Evolutionary conservation across 257 asterid genomes (phyloP), one percentile per base, ranked within the genome.

Genomic region (Capsicum chinense): DNA sequence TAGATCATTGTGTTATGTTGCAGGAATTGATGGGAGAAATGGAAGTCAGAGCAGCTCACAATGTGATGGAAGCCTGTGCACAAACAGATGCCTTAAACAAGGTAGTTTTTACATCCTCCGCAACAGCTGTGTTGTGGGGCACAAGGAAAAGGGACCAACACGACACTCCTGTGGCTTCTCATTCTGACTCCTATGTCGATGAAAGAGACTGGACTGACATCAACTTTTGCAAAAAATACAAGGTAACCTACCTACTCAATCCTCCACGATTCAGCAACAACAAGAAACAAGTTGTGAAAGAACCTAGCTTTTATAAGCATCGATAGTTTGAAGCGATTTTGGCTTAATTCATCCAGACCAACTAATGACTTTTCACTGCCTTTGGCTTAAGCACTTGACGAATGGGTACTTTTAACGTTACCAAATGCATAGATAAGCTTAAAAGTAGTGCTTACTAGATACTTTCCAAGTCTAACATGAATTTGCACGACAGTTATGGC

Each of bases 21-120:
- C 92, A 97, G 98, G 99, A 93, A 90, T 86, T 82, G 64, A 91
- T 92, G 97, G 94, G 92, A 58, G 99, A 97, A 76, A 80, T 95
- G 85, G 99, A 97, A 86, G 99, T 93, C 16, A 93, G 98, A 86
- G 99, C 99, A 48, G 99, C 99, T 48, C 98, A 95, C 86, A 97
- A 95, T 86, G 98, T 94, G 86, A 58, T 97, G 90, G 99, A 97
- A 90, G 99, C 99, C 12, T 93, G 99, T 87, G 97, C 98, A 0
- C 99, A 92, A 81, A 97, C 98, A 19, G 93, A 91, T 79, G 93
- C 95, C 83, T 87, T 97, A 10, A 93, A 95, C 63, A 95, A 92
- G 84, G 97, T 97, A 0, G 91, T 97, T 76, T 97, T 93, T 85
- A 95, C 99, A 0, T 95, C 99, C 5, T 97, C 99, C 0, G 98